Conservation (phyloP, 805 yeast species). For the Candida piceae region DNA sequence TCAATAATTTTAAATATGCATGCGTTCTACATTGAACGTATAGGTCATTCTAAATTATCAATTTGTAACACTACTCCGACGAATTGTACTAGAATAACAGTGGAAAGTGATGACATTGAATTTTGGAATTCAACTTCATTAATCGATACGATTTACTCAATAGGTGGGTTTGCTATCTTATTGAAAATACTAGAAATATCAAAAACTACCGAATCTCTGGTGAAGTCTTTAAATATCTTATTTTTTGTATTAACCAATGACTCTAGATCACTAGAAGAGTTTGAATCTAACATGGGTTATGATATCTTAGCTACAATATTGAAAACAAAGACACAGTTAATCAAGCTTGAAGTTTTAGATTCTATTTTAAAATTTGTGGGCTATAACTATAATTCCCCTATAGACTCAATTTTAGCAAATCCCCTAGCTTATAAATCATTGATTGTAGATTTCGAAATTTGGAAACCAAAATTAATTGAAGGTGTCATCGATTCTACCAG, state of each 20-base stretch:
- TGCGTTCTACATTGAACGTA: no score
- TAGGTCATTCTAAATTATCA: no score
- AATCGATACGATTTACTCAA: conserved; percentile 28
- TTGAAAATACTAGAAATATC: conserved; percentile 44
- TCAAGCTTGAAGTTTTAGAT: conserved; percentile 42
- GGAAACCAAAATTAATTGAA: conserved; percentile 33
- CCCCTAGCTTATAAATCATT: conserved; percentile 51
- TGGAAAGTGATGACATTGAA: conserved; percentile 1
- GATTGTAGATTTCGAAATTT: conserved; percentile 59
- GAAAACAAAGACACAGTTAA: conserved; percentile 37
- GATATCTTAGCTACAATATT: conserved; percentile 51
- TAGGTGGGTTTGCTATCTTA: conserved; percentile 49
- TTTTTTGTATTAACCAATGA: conserved; percentile 40
- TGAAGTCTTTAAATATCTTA: conserved; percentile 34
- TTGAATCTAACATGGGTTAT: conserved; percentile 58
- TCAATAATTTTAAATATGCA: conserved; percentile 17
- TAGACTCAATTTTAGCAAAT: conserved; percentile 53
- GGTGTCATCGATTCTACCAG: conserved; percentile 15
- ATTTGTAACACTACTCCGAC: background rate
- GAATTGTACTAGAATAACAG: background rate
- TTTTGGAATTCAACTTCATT: conserved; percentile 15
- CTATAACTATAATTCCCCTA: conserved; percentile 43
- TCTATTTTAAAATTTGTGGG: conserved; percentile 51
- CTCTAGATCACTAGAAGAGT: conserved; percentile 50
- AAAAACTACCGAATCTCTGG: conserved; percentile 29